Base-by-base conservation (phyloP, 257 asterid species). In the Ballota nigra region DNA sequence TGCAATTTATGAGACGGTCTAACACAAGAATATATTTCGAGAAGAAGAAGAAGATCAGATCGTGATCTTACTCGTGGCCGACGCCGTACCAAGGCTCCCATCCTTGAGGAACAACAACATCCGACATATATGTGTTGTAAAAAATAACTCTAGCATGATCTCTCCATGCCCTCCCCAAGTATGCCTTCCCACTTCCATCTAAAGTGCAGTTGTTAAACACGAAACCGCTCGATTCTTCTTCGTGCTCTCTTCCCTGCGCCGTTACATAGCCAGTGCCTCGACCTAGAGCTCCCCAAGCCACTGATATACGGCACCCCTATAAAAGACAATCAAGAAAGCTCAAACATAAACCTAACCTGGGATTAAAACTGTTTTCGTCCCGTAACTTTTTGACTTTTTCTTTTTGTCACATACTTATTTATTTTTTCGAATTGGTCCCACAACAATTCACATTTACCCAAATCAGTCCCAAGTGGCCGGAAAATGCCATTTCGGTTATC, bases 101-200 rank as follows among this genome's bases (percentile, higher is more conserved):
- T 16, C 97, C 98, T 22, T 72, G 23, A n/a, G 96, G 91, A 5
- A 83, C 89, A 24, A 90, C 63, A 6, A 81, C 22, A 2, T 71
- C 22, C 0, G 90, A 73, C 94, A 93, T 83, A 0, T 51, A 31
- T 6, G 93, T 75, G 81, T 76, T 75, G 78, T 77, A 82, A 52
- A 88, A 93, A 3, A 93, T 0, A 52, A 93, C 98, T 33, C 87
- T 80, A 0, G 97, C 94, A 70, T 83, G 79, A 0, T 53, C 52
- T 71, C 96, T 75, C 98, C 98, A 93, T 1, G 98, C 87, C 33
- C 95, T 82, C 15, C 95, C 95, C 36, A 88, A 60, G 69, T 28
- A 87, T 2, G 85, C 29, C 71, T 66, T 70, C 22, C 86, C 87
- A 10, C 69, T 58, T 4, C 91, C 91, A 12, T 26, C 12, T 55